Conservation (phyloP, 371 early-diverging fungal genomes). For the Thermomucor indicae-seudaticae region DNA sequence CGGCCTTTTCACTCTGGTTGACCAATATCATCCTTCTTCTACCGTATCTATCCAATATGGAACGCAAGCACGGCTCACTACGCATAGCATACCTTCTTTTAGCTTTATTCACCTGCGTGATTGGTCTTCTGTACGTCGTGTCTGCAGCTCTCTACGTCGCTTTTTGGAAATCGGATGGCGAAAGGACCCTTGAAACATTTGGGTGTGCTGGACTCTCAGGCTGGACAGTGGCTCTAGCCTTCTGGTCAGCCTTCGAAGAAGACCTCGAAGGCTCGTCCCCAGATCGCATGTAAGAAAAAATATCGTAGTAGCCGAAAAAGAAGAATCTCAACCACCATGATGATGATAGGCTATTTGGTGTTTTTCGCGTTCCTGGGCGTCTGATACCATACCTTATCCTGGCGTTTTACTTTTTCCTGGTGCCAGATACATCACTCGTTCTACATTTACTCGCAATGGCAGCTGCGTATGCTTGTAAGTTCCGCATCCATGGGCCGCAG, state of each 20-base stretch:
- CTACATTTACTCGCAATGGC: conserved; percentile 12
- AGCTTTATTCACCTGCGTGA: conserved; percentile 6
- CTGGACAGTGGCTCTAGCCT: conserved; percentile 19
- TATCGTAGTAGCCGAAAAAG: neutral
- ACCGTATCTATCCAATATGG: conserved; percentile 13
- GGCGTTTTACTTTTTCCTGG: conserved; percentile 17
- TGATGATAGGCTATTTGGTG: conserved; percentile 19
- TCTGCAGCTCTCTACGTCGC: neutral
- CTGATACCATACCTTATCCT: conserved; percentile 16
- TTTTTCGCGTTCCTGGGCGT: conserved; percentile 15
- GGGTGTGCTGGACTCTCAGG: conserved; percentile 17
- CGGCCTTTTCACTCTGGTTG: conserved; percentile 7
- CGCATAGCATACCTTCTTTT: conserved; percentile 9
- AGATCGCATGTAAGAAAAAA: conserved; percentile 15
- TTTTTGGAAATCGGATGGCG: no score
- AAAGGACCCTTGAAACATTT: neutral
- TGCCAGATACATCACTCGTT: conserved; percentile 14
- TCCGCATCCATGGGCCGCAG: neutral
- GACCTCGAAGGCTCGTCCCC: conserved; percentile 7
- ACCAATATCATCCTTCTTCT: conserved; percentile 14
- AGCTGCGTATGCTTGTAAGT: conserved; percentile 16
- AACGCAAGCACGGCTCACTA: conserved; percentile 15
- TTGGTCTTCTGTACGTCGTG: neutral
- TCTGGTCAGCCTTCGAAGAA: conserved; percentile 18
- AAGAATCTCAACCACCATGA: neutral